phyloP scores from a whole-genome alignment of 306 rosid genomes.

The Ammopiptanthus mongolicus region DNA sequence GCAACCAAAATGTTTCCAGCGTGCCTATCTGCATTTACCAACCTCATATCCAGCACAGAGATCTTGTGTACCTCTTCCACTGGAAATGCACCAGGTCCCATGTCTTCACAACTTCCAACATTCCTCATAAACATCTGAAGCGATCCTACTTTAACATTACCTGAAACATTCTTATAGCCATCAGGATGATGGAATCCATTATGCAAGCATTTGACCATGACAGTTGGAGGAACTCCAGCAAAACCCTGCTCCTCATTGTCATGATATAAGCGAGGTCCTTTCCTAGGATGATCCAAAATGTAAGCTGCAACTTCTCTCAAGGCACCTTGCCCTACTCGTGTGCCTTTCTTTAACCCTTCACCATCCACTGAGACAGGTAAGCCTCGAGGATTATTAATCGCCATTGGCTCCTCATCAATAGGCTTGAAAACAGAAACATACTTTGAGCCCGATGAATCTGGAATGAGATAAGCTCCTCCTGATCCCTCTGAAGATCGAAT shows the following conservation, averaged over 20 bases:
- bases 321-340: constrained; percentile 57
- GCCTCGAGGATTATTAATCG: constrained; percentile 56
- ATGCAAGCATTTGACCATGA: constrained; percentile 47
- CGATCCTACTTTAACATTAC: constrained; percentile 46
- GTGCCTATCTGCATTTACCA: constrained; percentile 70
- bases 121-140: constrained; percentile 55
- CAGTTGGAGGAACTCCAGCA: constrained; percentile 63
- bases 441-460: constrained; percentile 50
- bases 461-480: constrained; percentile 80
- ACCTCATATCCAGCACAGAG: constrained; percentile 56
- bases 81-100: constrained; percentile 56
- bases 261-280: constrained; percentile 26
- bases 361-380: constrained; percentile 48
- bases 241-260: constrained; percentile 32
- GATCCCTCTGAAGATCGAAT: constrained; percentile 69
- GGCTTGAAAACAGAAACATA: constrained; percentile 75
- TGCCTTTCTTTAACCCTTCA: constrained; percentile 64
- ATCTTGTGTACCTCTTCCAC: constrained; percentile 64
- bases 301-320: constrained; percentile 68
- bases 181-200: constrained; percentile 45
- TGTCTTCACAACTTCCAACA: constrained; percentile 60
- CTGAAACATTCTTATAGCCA: constrained; percentile 32
- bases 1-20: constrained; percentile 56
- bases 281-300: constrained; percentile 61
- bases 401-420: constrained; percentile 74